Evolutionary conservation across 106 monocot species (phyloP).

Genomic region (Acanthochlamys bracteata): DNA sequence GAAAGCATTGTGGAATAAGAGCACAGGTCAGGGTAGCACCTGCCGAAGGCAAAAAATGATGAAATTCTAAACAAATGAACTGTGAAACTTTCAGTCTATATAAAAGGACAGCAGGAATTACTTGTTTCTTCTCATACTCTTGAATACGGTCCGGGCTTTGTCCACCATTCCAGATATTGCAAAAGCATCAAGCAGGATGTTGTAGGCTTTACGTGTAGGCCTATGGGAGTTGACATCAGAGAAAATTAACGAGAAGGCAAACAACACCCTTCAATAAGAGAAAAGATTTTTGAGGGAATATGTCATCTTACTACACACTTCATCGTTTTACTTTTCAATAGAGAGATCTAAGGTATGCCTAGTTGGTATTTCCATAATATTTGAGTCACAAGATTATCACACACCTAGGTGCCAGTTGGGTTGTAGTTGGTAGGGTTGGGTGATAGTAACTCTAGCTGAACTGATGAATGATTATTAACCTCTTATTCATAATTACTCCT

Average conservation of each 20-base stretch:
- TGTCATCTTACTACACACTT: too few relatives aligned
- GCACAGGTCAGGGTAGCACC: conserved; percentile 73
- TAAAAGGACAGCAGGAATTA: conserved; percentile 14
- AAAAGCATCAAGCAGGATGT: conserved; percentile 93
- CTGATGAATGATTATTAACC: too few relatives aligned
- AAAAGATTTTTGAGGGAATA: too few relatives aligned
- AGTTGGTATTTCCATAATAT: too few relatives aligned
- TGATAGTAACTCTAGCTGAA: too few relatives aligned
- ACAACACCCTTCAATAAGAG: too few relatives aligned
- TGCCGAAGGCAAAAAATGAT: conserved; percentile 6
- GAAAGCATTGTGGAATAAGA: conserved; percentile 90
- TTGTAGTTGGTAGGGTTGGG: too few relatives aligned
- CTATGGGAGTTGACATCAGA: conserved; percentile 20
- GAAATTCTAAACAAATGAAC: background rate
- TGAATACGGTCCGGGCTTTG: conserved; percentile 86
- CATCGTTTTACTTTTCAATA: too few relatives aligned
- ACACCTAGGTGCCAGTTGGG: too few relatives aligned
- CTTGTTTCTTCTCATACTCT: conserved; percentile 87
- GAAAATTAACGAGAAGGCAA: background rate
- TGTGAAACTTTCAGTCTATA: background rate
- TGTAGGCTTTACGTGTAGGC: conserved; percentile 87
- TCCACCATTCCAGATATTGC: conserved; percentile 94
- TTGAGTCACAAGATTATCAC: too few relatives aligned
- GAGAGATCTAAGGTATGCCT: too few relatives aligned
- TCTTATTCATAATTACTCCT: too few relatives aligned